Base-by-base conservation (phyloP, 805 yeast species). In the Pichia sporocuriosa region DNA sequence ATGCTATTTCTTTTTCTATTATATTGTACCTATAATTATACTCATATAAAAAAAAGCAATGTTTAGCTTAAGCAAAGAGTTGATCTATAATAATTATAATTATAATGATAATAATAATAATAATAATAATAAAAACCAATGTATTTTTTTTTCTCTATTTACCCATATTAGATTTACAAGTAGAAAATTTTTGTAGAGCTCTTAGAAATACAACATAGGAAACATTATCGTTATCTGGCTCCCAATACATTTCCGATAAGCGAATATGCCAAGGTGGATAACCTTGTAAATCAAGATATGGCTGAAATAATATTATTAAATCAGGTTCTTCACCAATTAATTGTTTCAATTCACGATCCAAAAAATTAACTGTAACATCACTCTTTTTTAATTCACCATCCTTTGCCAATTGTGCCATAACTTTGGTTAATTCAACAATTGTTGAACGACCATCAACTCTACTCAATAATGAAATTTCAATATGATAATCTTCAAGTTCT, bases 231-330 rank as follows among this genome's bases (percentile, higher is more conserved):
- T 88, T 88, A 59, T 86, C 96, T 2, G 83, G 82, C 56, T 87
- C 90, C 85, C 94, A 84, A 63, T 81, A 89, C 55, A 93, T 77
- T 58, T 93, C 98, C 6, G 88, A 76, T 40, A 94, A 72, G 48
- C 98, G 75, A 27, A 87, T 77, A 57, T 90, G 97, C 98, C 98
- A 93, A 23, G 98, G 98, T 17, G 97, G 97, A 61, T 81, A 93
- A 15, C 95, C 97, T 62, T 88, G 95, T 37, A 93, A 71, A 58
- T 88, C 95, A 48, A 93, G 68, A 11, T 72, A 69, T n/a, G 97
- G 95, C 17, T 87, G 87, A 59, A 90, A 93, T 40, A 84, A 65
- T 24, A 93, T 68, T 36, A 93, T 67, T 48, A 93, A 70, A 58
- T 93, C 98, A 0, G 98, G 97, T 59, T 93, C 98, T n/a, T 70